A percentile compares a stretch with the other conserved stretches of the same genome.
phyloP scores from a whole-genome alignment of 2,329 filamentous ascomycete genomes.

The Xylariaceae sp. region DNA sequence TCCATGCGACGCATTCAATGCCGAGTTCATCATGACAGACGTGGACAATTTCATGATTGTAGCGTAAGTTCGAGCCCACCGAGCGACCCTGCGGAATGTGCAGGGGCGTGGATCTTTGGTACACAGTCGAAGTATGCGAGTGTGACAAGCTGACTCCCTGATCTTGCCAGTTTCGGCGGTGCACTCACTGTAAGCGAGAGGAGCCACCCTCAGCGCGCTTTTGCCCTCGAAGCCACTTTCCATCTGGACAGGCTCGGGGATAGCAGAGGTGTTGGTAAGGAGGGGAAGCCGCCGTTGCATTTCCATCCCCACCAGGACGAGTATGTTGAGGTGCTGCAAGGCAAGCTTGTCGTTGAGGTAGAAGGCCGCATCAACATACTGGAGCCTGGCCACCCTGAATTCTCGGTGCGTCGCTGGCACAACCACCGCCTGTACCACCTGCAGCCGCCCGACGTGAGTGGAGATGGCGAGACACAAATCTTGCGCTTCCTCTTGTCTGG shows the following conservation, averaged over 20 bases:
- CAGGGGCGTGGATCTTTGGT: too few relatives aligned
- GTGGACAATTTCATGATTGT: too few relatives aligned
- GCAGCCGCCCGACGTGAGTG: constrained; percentile 13
- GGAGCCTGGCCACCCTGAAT: constrained; percentile 21
- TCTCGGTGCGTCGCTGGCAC: constrained; percentile 22
- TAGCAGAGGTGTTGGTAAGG: too few relatives aligned
- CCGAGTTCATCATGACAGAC: too few relatives aligned
- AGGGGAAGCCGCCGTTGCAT: constrained; percentile 32
- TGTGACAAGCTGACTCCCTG: too few relatives aligned
- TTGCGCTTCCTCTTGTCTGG: constrained; percentile 29
- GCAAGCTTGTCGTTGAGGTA: constrained; percentile 27
- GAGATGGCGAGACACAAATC: constrained; percentile 18
- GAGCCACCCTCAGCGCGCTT: background rate
- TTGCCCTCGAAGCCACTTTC: background rate
- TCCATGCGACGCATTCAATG: too few relatives aligned
- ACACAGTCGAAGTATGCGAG: too few relatives aligned
- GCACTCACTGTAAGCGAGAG: background rate
- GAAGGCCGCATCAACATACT: constrained; percentile 27
- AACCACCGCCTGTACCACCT: constrained; percentile 27
- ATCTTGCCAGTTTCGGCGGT: background rate
- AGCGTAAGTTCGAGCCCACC: too few relatives aligned
- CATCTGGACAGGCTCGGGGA: background rate
- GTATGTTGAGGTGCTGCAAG: constrained; percentile 31
- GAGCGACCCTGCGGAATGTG: too few relatives aligned
- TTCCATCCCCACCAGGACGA: constrained; percentile 34